Conservation (phyloP, 257 asterid genomes). For the Coffea canephora region DNA sequence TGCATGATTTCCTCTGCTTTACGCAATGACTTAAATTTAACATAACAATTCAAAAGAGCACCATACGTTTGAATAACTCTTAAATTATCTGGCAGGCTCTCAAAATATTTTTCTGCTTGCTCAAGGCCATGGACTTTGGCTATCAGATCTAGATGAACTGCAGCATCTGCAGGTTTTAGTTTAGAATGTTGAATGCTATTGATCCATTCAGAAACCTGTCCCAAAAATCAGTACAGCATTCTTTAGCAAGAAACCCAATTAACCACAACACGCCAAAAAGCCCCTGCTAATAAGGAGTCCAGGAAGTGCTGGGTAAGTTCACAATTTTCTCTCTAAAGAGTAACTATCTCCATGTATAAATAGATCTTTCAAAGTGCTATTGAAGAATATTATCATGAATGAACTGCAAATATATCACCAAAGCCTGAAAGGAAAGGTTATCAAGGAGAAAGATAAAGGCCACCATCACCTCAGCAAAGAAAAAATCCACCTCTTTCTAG, state of each 20-base stretch:
- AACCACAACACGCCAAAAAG: background rate
- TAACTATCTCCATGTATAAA: background rate
- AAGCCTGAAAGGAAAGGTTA: too few species aligned
- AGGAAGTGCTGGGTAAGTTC: background rate
- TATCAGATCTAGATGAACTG: constrained; percentile 32
- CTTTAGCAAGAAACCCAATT: too few species aligned
- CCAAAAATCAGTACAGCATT: background rate
- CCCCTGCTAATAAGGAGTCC: background rate
- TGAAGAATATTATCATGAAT: background rate
- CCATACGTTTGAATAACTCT: constrained; percentile 17
- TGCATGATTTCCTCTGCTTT: constrained; percentile 39
- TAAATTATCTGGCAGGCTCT: constrained; percentile 20
- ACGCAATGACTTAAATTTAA: constrained; percentile 9
- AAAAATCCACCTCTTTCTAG: background rate
- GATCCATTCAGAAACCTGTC: constrained; percentile 36
- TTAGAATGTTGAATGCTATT: background rate
- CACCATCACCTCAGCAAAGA: background rate
- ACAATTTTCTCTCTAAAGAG: background rate
- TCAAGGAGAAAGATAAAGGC: background rate
- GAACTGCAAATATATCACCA: background rate
- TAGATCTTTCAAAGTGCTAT: background rate
- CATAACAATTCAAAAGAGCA: constrained; percentile 38
- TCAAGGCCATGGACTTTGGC: constrained; percentile 30
- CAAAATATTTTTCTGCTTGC: constrained; percentile 31
- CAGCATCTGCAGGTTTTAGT: constrained; percentile 24